Evolutionary conservation across 2,329 filamentous ascomycete species (phyloP).

Genomic region (Cytospora mali): DNA sequence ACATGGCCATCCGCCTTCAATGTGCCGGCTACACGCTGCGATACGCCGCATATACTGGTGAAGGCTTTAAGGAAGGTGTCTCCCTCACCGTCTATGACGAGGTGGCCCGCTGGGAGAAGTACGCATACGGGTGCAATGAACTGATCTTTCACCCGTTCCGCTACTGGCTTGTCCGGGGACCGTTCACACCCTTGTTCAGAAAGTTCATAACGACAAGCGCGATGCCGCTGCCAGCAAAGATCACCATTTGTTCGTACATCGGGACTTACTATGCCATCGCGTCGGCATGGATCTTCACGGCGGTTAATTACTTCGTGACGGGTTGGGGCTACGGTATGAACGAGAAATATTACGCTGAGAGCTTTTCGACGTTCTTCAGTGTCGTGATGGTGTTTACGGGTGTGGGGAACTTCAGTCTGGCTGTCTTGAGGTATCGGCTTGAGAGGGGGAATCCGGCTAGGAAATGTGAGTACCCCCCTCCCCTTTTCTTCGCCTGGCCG

Average conservation of each 20-base stretch:
- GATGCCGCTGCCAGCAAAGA: constrained; percentile 54
- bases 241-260: constrained; percentile 48
- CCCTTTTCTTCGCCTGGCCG: neutral
- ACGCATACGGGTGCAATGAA: constrained; percentile 82
- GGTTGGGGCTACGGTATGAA: constrained; percentile 71
- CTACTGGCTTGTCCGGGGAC: constrained; percentile 62
- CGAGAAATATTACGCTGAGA: constrained; percentile 69
- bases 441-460: constrained; percentile 28
- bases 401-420: constrained; percentile 62
- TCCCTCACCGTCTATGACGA: constrained; percentile 85
- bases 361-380: constrained; percentile 64
- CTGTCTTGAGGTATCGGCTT: constrained; percentile 64
- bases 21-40: constrained; percentile 71
- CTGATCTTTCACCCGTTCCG: constrained; percentile 71
- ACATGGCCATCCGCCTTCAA: constrained; percentile 78
- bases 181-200: constrained; percentile 67
- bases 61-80: constrained; percentile 80
- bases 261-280: constrained; percentile 38
- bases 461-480: neutral
- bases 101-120: constrained; percentile 83
- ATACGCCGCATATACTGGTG: constrained; percentile 67
- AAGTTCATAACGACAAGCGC: constrained; percentile 59
- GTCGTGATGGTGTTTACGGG: constrained; percentile 67
- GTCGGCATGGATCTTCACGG: constrained; percentile 32
- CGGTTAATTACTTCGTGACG: constrained; percentile 42